A percentile compares a stretch with the other conserved stretches of the same genome.
Evolutionary conservation across 192 early-diverging fungal genomes (phyloP).

Genomic region (Mortierella hygrophila): DNA sequence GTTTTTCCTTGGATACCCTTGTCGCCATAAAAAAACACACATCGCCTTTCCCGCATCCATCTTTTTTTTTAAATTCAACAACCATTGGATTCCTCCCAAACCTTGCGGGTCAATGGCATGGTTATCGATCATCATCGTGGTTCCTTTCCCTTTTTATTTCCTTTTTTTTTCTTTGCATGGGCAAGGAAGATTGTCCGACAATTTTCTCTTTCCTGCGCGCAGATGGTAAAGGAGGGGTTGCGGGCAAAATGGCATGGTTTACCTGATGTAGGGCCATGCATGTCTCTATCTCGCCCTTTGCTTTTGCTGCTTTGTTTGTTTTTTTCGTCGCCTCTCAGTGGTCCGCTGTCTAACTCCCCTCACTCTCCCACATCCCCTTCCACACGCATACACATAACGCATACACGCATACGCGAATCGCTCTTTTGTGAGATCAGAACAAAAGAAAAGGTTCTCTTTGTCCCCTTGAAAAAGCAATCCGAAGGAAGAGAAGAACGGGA

Average conservation of each 20-base stretch:
- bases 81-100: not conserved
- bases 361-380: not conserved
- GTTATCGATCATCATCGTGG: not conserved
- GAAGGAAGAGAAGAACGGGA: not conserved
- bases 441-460: not conserved
- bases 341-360: not conserved
- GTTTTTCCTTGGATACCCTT: not conserved
- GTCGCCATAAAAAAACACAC: not conserved
- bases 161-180: not conserved
- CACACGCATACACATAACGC: not conserved
- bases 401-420: not conserved
- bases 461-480: conserved; percentile 5
- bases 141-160: not conserved
- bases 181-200: too few species aligned
- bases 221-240: not conserved
- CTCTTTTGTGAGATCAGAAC: not conserved
- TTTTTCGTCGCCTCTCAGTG: not conserved
- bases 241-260: not conserved
- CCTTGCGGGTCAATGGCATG: not conserved
- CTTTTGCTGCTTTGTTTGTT: not conserved
- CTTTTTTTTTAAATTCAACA: not conserved
- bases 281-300: not conserved
- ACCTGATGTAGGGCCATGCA: not conserved
- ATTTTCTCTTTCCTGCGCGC: not conserved
- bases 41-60: not conserved